phyloP scores from a whole-genome alignment of 352 stramenopile species.

The Phytophthora europaea region DNA sequence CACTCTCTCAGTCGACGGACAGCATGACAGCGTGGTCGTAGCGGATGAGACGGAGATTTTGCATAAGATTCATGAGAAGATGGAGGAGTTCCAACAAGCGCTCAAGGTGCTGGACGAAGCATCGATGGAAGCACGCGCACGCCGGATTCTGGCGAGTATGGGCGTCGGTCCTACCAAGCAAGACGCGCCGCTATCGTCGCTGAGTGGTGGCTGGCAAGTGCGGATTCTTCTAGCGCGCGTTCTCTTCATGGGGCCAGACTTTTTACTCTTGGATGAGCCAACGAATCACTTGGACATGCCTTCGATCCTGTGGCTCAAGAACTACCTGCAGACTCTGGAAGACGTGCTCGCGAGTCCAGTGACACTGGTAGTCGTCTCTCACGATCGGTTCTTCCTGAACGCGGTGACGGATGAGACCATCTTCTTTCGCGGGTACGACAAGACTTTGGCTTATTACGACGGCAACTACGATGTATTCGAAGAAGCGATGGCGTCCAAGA shows the following conservation, averaged over 20 bases:
- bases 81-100: constrained; percentile 51
- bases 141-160: constrained; percentile 62
- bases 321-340: constrained; percentile 71
- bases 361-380: constrained; percentile 93
- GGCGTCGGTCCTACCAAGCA: constrained; percentile 90
- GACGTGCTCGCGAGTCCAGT: constrained; percentile 67
- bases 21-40: constrained; percentile 38
- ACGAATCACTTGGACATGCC: constrained; percentile 93
- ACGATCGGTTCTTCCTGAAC: constrained; percentile 96
- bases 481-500: constrained; percentile 56
- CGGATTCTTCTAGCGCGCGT: constrained; percentile 70
- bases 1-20: constrained; percentile 22
- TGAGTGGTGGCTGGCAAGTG: constrained; percentile 74
- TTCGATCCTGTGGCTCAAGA: constrained; percentile 84
- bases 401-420: constrained; percentile 79
- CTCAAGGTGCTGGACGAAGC: constrained; percentile 61
- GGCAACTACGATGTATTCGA: constrained; percentile 75
- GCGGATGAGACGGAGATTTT: constrained; percentile 49
- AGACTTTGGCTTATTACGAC: constrained; percentile 67
- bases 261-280: constrained; percentile 94
- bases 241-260: constrained; percentile 84
- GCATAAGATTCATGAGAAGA: constrained; percentile 51
- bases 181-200: constrained; percentile 51
- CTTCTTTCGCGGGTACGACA: constrained; percentile 66
- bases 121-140: constrained; percentile 61